These are phyloP conservation scores for Neonectria hederae DNA, from an alignment of 2,329 filamentous ascomycete species.

Conservation along the genomic window DNA sequence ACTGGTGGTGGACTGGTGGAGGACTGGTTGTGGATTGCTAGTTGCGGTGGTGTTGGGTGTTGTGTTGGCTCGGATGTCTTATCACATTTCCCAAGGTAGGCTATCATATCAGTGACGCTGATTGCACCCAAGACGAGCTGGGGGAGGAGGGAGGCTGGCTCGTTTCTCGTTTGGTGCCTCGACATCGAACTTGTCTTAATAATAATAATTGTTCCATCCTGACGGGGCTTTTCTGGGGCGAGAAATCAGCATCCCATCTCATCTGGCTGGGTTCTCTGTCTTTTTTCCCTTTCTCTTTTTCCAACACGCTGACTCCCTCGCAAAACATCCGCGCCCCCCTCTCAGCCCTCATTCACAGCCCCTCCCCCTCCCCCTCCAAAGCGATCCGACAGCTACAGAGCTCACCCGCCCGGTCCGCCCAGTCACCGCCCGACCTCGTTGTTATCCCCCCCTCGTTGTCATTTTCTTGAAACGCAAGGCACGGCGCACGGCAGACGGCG, in stretches of 20 bases:
- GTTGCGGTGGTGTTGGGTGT: conserved; percentile 4
- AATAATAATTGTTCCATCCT: conserved; percentile 15
- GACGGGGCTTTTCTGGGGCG: background rate
- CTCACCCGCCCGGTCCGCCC: background rate
- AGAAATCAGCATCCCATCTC: conserved; percentile 3
- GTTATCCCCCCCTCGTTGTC: background rate
- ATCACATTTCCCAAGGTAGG: conserved; percentile 23
- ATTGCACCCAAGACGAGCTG: conserved; percentile 10
- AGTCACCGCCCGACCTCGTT: background rate
- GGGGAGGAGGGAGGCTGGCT: conserved; percentile 18
- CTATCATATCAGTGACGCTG: conserved; percentile 28
- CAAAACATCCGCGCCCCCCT: background rate
- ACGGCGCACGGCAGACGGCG: background rate
- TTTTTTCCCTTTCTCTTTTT: background rate
- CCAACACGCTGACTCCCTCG: background rate
- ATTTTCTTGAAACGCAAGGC: background rate
- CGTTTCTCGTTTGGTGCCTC: conserved; percentile 1
- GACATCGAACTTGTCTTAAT: conserved; percentile 17
- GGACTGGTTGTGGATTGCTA: no score
- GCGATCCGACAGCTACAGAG: background rate
- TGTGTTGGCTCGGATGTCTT: conserved; percentile 13
- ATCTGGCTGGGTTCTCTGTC: conserved; percentile 1
- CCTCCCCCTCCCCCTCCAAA: background rate
- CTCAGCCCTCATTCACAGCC: background rate
- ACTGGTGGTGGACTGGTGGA: background rate